Percentiles rank a stretch among this genome's conserved stretches.
Evolutionary conservation across 23 red algal genomes (phyloP).

Genomic region (Cyanidiococcus yangmingshanensis): DNA sequence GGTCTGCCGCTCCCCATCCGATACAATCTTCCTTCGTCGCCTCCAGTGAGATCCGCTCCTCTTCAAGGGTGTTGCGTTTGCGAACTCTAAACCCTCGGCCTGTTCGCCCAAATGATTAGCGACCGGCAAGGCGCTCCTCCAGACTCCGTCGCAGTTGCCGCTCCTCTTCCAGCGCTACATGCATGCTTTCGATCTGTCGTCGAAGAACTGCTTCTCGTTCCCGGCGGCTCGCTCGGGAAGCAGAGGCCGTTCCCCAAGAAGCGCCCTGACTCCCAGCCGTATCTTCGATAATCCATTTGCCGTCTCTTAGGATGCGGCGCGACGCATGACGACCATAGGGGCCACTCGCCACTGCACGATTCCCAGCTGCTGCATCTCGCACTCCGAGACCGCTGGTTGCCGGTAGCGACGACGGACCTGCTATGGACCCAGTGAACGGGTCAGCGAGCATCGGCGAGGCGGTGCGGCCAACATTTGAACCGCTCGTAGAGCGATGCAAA

Average conservation of each 20-base stretch:
- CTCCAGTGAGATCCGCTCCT: too few species aligned
- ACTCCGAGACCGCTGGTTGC: background rate
- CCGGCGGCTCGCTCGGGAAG: slow-evolving; percentile 4
- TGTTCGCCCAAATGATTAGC: too few species aligned
- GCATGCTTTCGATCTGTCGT: slow-evolving; percentile 16
- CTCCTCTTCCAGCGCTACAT: slow-evolving; percentile 16
- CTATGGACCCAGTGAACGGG: background rate
- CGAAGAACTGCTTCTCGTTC: slow-evolving; percentile 14
- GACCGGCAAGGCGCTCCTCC: background rate
- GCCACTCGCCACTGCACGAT: background rate
- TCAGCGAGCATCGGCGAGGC: background rate
- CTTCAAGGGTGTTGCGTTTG: too few species aligned
- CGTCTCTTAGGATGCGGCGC: slow-evolving; percentile 12
- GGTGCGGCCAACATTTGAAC: background rate
- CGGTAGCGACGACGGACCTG: background rate
- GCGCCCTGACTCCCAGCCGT: background rate
- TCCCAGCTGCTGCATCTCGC: background rate
- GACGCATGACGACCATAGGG: background rate
- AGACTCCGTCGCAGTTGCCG: background rate
- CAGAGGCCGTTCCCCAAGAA: background rate
- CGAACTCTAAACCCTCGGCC: too few species aligned
- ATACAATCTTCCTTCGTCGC: too few species aligned
- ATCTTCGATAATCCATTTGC: background rate
- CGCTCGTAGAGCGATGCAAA: background rate
- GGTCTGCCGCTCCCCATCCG: too few species aligned